Conservation (phyloP, 1,139 yeast genomes). For the Candida neerlandica region DNA sequence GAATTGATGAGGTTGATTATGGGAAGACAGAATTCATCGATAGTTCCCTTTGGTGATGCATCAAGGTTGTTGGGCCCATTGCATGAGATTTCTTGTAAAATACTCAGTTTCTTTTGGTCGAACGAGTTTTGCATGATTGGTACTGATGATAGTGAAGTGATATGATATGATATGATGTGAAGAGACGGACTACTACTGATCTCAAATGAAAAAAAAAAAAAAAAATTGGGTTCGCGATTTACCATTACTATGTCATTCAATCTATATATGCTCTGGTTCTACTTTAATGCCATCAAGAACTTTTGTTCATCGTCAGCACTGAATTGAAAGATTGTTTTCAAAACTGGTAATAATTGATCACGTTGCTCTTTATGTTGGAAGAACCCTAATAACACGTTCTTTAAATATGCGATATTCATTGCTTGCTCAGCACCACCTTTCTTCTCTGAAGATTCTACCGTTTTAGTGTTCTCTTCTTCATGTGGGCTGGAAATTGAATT, state of each 20-base stretch:
- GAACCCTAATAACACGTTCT: constrained; percentile 86
- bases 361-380: constrained; percentile 93
- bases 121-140: constrained; percentile 51
- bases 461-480: background rate
- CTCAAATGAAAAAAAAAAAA: background rate
- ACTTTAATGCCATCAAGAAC: constrained; percentile 62
- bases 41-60: constrained; percentile 82
- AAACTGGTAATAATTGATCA: constrained; percentile 78
- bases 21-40: constrained; percentile 73
- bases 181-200: background rate
- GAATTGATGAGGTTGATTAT: constrained; percentile 67
- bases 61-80: constrained; percentile 54
- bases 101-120: constrained; percentile 64
- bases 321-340: constrained; percentile 72
- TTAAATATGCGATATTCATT: constrained; percentile 69
- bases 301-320: constrained; percentile 72
- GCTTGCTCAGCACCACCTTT: constrained; percentile 1
- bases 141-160: too few relatives aligned
- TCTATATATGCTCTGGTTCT: constrained; percentile 12
- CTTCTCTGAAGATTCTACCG: constrained; percentile 1
- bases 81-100: constrained; percentile 56
- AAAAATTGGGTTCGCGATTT: background rate
- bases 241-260: background rate
- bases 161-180: background rate
- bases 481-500: background rate